These are phyloP conservation scores for Vitis amurensis DNA, from an alignment of 164 flowering plant species.

Conservation along the genomic window DNA sequence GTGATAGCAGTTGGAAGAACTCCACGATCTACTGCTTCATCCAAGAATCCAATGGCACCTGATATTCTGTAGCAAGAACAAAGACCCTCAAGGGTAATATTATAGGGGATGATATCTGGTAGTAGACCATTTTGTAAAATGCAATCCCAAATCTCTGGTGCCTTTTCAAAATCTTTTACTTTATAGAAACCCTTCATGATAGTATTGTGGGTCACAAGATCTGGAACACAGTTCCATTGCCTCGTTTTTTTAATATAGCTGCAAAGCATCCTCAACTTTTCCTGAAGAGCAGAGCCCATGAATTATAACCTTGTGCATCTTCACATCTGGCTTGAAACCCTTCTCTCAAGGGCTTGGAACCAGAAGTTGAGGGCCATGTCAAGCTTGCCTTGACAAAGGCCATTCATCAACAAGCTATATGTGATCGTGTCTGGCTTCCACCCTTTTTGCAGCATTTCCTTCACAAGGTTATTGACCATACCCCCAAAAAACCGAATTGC, in stretches of 20 bases:
- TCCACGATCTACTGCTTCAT: conserved; percentile 57
- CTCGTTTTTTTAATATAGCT: conserved; percentile 53
- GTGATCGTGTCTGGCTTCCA: conserved; percentile 68
- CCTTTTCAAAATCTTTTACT: conserved; percentile 48
- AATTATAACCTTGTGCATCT: conserved; percentile 72
- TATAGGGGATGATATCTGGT: conserved; percentile 84
- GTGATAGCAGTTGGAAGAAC: conserved; percentile 68
- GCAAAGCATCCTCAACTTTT: conserved; percentile 58
- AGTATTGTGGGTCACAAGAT: conserved; percentile 80
- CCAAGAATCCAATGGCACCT: conserved; percentile 52
- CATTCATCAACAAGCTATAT: conserved; percentile 65
- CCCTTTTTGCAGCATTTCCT: conserved; percentile 79
- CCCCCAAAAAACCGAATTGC: conserved; percentile 46
- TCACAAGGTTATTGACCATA: conserved; percentile 40
- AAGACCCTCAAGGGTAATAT: conserved; percentile 75
- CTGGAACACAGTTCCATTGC: conserved; percentile 46
- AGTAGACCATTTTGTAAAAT: conserved; percentile 49
- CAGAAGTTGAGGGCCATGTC: conserved; percentile 64
- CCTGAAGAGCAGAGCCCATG: conserved; percentile 84
- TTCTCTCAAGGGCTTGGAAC: conserved; percentile 37
- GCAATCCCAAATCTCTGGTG: conserved; percentile 60
- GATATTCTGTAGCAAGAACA: conserved; percentile 60
- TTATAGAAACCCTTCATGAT: conserved; percentile 81
- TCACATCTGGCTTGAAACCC: conserved; percentile 70
- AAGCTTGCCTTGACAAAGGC: conserved; percentile 60